These are phyloP conservation scores for Kandelia obovata DNA, from an alignment of 345 rosid genomes.

Conservation along the genomic window DNA sequence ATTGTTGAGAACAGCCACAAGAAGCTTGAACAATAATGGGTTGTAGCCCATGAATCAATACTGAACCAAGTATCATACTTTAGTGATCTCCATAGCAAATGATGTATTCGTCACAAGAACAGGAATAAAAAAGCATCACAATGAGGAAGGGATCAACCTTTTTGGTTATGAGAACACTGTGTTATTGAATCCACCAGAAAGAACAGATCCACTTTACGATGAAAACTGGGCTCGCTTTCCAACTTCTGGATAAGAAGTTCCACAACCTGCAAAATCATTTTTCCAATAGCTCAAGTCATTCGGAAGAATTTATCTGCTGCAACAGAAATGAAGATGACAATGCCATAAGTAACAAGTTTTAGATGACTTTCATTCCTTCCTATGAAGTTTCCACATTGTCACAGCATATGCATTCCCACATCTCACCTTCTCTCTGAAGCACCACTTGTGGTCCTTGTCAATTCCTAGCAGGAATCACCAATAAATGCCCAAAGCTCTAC, in stretches of 20 bases:
- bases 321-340: constrained; percentile 1
- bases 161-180: constrained; percentile 87
- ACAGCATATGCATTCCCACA: too few species aligned
- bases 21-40: background rate
- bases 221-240: constrained; percentile 78
- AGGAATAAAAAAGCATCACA: background rate
- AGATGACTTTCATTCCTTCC: background rate
- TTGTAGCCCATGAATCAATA: background rate
- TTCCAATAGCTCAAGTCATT: background rate
- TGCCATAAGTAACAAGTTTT: background rate
- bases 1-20: background rate
- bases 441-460: too few species aligned
- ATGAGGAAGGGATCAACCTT: constrained; percentile 38
- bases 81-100: too few species aligned
- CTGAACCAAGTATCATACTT: too few species aligned
- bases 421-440: too few species aligned
- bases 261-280: constrained; percentile 59
- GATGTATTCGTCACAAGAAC: background rate
- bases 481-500: too few species aligned
- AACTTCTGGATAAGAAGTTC: constrained; percentile 84
- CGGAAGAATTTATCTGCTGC: background rate
- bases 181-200: constrained; percentile 95
- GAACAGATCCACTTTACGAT: constrained; percentile 83
- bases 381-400: background rate
- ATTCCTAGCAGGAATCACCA: too few species aligned